These are phyloP conservation scores for Naganishia antarctica DNA, from an alignment of 768 basidiomycete species.

Conservation along the genomic window DNA sequence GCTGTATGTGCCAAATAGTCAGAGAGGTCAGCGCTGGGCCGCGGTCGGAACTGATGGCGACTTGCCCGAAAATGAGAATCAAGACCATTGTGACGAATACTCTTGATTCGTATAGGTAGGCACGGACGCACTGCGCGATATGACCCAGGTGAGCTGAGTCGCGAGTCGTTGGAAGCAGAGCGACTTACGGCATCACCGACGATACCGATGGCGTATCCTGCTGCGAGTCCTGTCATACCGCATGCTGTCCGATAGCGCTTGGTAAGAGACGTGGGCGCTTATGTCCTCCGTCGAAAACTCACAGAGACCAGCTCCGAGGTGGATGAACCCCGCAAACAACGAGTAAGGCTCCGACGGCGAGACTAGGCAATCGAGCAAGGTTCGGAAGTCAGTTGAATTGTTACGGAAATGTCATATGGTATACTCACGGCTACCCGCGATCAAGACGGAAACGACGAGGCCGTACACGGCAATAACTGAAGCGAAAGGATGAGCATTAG, in stretches of 20 bases:
- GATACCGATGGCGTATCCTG: conserved; percentile 88
- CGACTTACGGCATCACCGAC: conserved; percentile 83
- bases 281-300: conserved; percentile 3
- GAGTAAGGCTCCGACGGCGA: conserved; percentile 65
- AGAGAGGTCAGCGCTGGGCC: neutral
- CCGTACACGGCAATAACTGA: conserved; percentile 88
- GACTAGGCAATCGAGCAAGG: conserved; percentile 52
- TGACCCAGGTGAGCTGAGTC: neutral
- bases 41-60: neutral
- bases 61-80: conserved; percentile 60
- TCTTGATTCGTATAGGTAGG: conserved; percentile 82
- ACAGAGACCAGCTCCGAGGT: conserved; percentile 78
- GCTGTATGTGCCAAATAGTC: conserved; percentile 10
- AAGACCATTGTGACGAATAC: conserved; percentile 95
- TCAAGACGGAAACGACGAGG: conserved; percentile 89
- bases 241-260: conserved; percentile 56
- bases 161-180: neutral
- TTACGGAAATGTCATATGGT: neutral
- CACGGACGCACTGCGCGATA: conserved; percentile 68
- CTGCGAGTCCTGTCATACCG: conserved; percentile 83
- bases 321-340: conserved; percentile 79
- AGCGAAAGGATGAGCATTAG: neutral
- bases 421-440: conserved; percentile 56
- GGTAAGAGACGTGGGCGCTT: neutral
- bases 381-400: neutral